phyloP scores from a whole-genome alignment of 1,284 basidiomycete genomes.

The Paramarasmius palmivorus region DNA sequence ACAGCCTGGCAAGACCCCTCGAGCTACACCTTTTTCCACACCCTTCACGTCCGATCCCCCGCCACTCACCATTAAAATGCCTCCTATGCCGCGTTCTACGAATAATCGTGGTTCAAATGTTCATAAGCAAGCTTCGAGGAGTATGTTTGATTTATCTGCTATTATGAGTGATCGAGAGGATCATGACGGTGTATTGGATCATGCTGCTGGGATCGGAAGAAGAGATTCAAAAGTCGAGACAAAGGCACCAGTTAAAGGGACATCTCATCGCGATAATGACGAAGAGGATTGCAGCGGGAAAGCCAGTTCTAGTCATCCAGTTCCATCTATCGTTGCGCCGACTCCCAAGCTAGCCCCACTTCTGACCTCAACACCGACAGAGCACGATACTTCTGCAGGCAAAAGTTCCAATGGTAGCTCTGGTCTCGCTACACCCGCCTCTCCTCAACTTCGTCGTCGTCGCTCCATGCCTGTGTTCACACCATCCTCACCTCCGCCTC shows the following conservation, averaged over 20 bases:
- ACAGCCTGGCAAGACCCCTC: too few relatives aligned
- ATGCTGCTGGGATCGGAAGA: background rate
- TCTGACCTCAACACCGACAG: too few relatives aligned
- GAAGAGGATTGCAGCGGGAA: too few relatives aligned
- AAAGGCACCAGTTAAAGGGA: background rate
- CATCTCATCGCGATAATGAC: too few relatives aligned
- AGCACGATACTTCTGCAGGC: slow-evolving; percentile 28
- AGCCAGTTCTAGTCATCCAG: too few relatives aligned
- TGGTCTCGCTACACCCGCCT: too few relatives aligned
- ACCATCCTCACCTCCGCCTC: slow-evolving; percentile 2
- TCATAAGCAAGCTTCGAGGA: slow-evolving; percentile 63
- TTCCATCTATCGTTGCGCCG: too few relatives aligned
- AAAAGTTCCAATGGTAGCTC: slow-evolving; percentile 6
- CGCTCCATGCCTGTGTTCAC: slow-evolving; percentile 3
- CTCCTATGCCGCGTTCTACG: background rate
- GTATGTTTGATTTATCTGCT: slow-evolving; percentile 42
- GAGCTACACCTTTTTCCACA: background rate
- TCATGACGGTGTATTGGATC: slow-evolving; percentile 27
- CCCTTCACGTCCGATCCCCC: background rate
- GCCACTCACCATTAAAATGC: slow-evolving; percentile 7
- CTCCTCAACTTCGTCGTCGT: too few relatives aligned
- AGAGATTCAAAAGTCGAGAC: background rate
- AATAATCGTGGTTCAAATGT: slow-evolving; percentile 26
- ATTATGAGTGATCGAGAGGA: slow-evolving; percentile 18
- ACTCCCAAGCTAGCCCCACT: too few relatives aligned